These are phyloP conservation scores for Cryptococcus sp. DNA, from an alignment of 1,284 basidiomycete species.

Conservation along the genomic window DNA sequence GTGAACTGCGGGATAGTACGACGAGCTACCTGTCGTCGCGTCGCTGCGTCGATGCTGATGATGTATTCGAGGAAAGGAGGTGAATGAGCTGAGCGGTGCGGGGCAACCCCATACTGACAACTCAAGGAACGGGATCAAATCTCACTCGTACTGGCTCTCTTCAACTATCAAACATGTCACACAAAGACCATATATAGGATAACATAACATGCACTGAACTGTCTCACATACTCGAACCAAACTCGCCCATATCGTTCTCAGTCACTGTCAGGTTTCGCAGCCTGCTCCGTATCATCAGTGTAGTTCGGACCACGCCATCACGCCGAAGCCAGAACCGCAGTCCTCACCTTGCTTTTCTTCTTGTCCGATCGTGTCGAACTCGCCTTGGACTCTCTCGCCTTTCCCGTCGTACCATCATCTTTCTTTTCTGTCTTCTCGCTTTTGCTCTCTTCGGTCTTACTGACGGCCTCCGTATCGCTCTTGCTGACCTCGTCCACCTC, in stretches of 20 bases:
- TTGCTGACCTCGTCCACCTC: too few relatives aligned
- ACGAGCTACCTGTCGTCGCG: background rate
- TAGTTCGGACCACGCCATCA: too few relatives aligned
- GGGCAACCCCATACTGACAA: background rate
- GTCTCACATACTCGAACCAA: background rate
- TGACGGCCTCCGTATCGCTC: too few relatives aligned
- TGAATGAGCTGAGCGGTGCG: background rate
- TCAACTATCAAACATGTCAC: background rate
- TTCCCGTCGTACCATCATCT: too few relatives aligned
- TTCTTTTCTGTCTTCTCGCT: too few relatives aligned
- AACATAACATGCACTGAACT: background rate
- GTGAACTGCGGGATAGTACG: background rate
- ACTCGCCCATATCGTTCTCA: background rate
- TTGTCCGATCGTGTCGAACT: too few relatives aligned
- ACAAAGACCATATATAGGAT: background rate
- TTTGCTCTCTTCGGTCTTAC: too few relatives aligned
- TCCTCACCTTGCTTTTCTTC: too few relatives aligned
- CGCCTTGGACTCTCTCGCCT: too few relatives aligned
- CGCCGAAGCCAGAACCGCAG: too few relatives aligned
- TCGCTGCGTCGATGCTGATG: background rate
- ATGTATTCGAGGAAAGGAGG: background rate
- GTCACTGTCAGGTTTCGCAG: background rate
- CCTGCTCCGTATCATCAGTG: too few relatives aligned
- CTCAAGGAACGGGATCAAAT: background rate
- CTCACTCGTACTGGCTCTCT: background rate